These are phyloP conservation scores for Soucietia sequanensis DNA, from an alignment of 805 yeast species.

Conservation along the genomic window DNA sequence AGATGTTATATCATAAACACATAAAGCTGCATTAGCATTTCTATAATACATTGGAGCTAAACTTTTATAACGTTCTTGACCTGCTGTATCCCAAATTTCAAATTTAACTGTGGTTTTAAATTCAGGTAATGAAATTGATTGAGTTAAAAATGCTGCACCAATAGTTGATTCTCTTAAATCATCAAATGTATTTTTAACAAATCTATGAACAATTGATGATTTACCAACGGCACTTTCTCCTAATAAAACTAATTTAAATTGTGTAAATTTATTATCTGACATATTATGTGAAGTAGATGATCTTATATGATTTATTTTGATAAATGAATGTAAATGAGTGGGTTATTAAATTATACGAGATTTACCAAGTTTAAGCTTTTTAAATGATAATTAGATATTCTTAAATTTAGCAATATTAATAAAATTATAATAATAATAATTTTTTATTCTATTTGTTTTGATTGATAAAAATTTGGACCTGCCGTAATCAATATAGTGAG, in stretches of 20 bases:
- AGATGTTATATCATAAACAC: conserved; percentile 74
- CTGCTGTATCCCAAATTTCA: conserved; percentile 88
- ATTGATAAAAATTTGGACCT: too few relatives aligned
- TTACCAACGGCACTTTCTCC: conserved; percentile 88
- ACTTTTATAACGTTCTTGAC: conserved; percentile 76
- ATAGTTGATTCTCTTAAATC: conserved; percentile 76
- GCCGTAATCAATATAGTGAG: too few relatives aligned
- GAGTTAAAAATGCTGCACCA: conserved; percentile 82
- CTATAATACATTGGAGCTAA: conserved; percentile 83
- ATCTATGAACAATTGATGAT: conserved; percentile 55
- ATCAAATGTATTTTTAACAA: conserved; percentile 71
- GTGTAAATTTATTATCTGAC: conserved; percentile 27
- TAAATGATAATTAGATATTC: too few relatives aligned
- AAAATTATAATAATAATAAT: too few relatives aligned
- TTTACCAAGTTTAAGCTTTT: too few relatives aligned
- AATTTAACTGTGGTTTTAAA: conserved; percentile 54
- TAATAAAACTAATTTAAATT: conserved; percentile 64
- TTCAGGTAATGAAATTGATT: conserved; percentile 55
- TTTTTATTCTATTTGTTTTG: too few relatives aligned
- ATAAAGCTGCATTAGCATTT: conserved; percentile 68
- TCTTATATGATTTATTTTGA: too few relatives aligned
- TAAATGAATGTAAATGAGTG: too few relatives aligned
- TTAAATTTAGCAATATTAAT: too few relatives aligned
- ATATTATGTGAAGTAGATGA: too few relatives aligned
- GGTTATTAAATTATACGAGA: too few relatives aligned